A percentile compares a stretch with the other conserved stretches of the same genome.
Evolutionary conservation across 495 filamentous ascomycete genomes (phyloP).

Genomic region (Penicillium simplicissimum): DNA sequence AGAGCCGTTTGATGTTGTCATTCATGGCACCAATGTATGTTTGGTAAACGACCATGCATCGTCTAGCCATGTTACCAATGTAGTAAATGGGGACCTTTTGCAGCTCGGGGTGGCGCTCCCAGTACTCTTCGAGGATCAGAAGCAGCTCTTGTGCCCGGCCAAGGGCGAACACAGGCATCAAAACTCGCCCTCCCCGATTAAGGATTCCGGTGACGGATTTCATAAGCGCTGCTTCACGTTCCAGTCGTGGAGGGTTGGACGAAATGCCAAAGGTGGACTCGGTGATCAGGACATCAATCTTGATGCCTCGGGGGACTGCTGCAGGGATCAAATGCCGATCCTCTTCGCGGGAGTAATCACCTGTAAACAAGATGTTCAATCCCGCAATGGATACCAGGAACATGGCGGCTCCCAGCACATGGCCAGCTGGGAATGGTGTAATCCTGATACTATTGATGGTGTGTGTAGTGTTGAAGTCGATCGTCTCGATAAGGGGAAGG

Average conservation of each 20-base stretch:
- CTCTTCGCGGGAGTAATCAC: conserved; percentile 92
- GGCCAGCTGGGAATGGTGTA: conserved; percentile 93
- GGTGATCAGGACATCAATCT: conserved; percentile 93
- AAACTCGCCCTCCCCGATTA: conserved; percentile 84
- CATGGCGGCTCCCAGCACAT: conserved; percentile 98
- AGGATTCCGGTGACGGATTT: conserved; percentile 88
- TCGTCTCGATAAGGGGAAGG: conserved; percentile 90
- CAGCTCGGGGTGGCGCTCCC: conserved; percentile 80
- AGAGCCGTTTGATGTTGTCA: conserved; percentile 92
- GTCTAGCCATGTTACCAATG: conserved; percentile 86
- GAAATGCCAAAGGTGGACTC: conserved; percentile 96
- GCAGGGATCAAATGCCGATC: conserved; percentile 94
- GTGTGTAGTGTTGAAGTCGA: conserved; percentile 97
- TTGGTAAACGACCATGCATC: conserved; percentile 98
- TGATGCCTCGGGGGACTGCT: conserved; percentile 77
- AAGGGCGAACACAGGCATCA: conserved; percentile 95
- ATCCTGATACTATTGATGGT: conserved; percentile 95
- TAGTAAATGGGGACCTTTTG: conserved; percentile 96
- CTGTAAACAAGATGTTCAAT: conserved; percentile 93
- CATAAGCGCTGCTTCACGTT: conserved; percentile 91
- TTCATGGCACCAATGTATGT: conserved; percentile 98
- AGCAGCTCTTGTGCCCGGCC: conserved; percentile 92
- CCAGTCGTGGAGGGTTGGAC: conserved; percentile 80
- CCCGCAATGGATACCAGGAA: conserved; percentile 95
- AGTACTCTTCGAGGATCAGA: conserved; percentile 95